A percentile compares a stretch with the other conserved stretches of the same genome.
phyloP scores from a whole-genome alignment of 768 basidiomycete genomes.

The Collybia nuda region DNA sequence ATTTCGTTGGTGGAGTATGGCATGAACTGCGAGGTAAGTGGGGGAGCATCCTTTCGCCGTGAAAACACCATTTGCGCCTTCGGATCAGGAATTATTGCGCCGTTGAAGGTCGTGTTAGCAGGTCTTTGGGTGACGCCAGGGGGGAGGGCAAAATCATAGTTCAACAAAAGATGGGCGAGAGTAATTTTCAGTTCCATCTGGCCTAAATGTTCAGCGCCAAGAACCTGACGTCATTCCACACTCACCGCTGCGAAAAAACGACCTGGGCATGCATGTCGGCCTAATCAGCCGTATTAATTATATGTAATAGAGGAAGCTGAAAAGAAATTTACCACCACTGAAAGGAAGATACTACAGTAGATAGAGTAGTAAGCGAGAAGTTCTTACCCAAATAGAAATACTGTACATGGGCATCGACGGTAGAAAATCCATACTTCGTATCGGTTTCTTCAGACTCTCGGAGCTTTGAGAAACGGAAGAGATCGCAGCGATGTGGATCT shows the following conservation, averaged over 20 bases:
- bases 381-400: constrained; percentile 3
- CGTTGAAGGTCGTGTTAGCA: constrained; percentile 30
- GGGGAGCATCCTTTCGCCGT: constrained; percentile 8
- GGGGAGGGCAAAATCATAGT: constrained; percentile 29
- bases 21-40: too few species aligned
- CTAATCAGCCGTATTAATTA: constrained; percentile 12
- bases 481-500: constrained; percentile 30
- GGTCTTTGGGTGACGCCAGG: constrained; percentile 23
- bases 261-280: constrained; percentile 36
- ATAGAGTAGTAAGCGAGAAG: constrained; percentile 3
- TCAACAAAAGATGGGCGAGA: constrained; percentile 31
- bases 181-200: constrained; percentile 38
- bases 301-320: background rate
- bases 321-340: constrained; percentile 27
- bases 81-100: constrained; percentile 30
- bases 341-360: constrained; percentile 34
- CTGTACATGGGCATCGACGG: constrained; percentile 32
- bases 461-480: constrained; percentile 36
- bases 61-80: constrained; percentile 31
- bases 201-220: background rate
- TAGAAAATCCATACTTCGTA: constrained; percentile 33
- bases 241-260: constrained; percentile 35
- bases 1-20: too few species aligned
- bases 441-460: constrained; percentile 24
- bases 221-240: background rate